Evolutionary conservation across 495 filamentous ascomycete species (phyloP).

Genomic region (Neurospora sp.): DNA sequence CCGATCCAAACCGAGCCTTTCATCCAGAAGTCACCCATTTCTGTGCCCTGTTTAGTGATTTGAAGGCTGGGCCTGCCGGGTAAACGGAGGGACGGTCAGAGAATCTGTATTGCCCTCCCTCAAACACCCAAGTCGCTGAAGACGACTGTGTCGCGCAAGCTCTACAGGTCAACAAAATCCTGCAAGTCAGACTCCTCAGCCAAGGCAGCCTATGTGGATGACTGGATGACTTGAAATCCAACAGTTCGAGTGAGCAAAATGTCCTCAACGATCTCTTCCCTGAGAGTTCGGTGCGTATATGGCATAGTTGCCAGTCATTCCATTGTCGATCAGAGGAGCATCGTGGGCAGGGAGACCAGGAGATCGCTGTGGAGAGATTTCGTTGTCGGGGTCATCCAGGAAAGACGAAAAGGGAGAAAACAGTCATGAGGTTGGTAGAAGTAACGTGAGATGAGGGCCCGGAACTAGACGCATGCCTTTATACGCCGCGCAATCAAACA

Average conservation of each 20-base stretch:
- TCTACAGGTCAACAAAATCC: neutral
- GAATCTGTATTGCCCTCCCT: neutral
- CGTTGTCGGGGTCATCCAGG: neutral
- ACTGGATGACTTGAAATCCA: neutral
- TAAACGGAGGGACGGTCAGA: neutral
- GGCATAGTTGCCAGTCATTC: neutral
- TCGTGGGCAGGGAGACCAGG: neutral
- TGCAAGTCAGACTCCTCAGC: neutral
- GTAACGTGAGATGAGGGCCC: neutral
- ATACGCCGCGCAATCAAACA: neutral
- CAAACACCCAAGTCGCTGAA: neutral
- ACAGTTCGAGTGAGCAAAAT: neutral
- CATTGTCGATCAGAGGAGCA: neutral
- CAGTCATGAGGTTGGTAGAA: neutral
- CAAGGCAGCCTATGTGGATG: neutral
- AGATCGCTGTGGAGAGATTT: neutral
- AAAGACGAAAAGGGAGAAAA: neutral
- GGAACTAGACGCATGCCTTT: neutral
- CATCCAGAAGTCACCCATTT: neutral
- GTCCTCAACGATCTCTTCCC: neutral
- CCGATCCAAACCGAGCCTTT: neutral
- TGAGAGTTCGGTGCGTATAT: neutral
- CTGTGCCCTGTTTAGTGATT: neutral
- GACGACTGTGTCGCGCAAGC: neutral
- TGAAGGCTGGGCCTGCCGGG: neutral